These are phyloP conservation scores for Plenodomus tracheiphilus DNA, from an alignment of 2,329 filamentous ascomycete genomes.

Conservation along the genomic window DNA sequence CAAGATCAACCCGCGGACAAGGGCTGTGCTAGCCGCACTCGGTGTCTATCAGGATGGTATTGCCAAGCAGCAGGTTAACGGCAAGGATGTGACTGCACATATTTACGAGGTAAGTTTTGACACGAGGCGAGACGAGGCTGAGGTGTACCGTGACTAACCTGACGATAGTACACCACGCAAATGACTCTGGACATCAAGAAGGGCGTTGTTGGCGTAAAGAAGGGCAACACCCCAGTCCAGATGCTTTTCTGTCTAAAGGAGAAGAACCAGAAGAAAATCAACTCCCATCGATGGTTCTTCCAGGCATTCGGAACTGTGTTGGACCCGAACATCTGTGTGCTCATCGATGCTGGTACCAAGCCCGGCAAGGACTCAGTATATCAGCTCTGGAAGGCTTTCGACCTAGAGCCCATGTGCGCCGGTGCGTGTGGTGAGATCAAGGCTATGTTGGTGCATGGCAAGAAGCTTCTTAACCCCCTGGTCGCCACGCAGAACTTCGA, in stretches of 20 bases:
- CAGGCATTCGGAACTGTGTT: constrained; percentile 90
- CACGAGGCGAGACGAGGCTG: not conserved
- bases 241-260: constrained; percentile 98
- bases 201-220: constrained; percentile 80
- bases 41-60: constrained; percentile 98
- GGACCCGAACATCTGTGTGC: constrained; percentile 93
- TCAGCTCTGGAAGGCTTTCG: constrained; percentile 97
- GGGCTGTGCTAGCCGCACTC: constrained; percentile 86
- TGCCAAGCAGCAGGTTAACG: constrained; percentile 96
- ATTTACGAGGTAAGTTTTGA: constrained; percentile 68
- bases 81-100: constrained; percentile 93
- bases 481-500: constrained; percentile 98
- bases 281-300: constrained; percentile 99
- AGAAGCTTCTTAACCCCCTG: constrained; percentile 87
- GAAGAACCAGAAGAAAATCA: constrained; percentile 99
- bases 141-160: not conserved
- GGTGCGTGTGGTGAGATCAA: constrained; percentile 99
- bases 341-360: constrained; percentile 94
- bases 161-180: constrained; percentile 71
- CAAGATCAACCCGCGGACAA: constrained; percentile 93
- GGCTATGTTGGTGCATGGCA: constrained; percentile 88
- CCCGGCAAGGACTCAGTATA: constrained; percentile 95
- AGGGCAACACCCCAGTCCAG: constrained; percentile 85
- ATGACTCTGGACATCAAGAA: constrained; percentile 89
- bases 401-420: constrained; percentile 95